Evolutionary conservation across 129 eudicot genomes (phyloP), one percentile per base, ranked within the genome.

Genomic region (Sambucus nigra): DNA sequence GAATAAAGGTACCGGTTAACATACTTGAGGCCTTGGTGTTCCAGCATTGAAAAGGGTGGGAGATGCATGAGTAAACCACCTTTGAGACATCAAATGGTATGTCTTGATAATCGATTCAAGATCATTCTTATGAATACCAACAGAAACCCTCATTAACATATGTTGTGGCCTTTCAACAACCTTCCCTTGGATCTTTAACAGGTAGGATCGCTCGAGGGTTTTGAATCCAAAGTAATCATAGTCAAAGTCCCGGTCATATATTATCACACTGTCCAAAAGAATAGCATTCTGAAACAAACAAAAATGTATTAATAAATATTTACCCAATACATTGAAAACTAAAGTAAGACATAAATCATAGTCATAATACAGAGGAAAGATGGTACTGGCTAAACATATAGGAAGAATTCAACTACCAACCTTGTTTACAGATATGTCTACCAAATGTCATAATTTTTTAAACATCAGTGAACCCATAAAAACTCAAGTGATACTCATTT

Each of bases 31-130:
- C 49, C 94, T 85, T 13, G 98, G 98, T 49, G 98, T 91, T 25
- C 95, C 98, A 22, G 98, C 95, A 74, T 91, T 91, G 51, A 91
- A 91, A 38, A 91, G 94, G 21, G 98, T 91, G 17, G 98, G 98
- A 41, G 98, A 85, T 15, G 98, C 98, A 79, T 91, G 98, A 44
- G 98, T 91, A 74, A 91, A 91, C 98, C 98, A 85, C 57, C 98
- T 51, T 63, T 91, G 98, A 21, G 98, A 91, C 87, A 91, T 85
- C 60, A 91, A 61, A 74, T 91, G 98, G 56, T 91, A 91, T 29
- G 98, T 85, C 59, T 59, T 69, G 71, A 85, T 74, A 14, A 66
- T 95, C 27, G 95, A 82, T 56, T 91, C 98, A 61, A 91, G 81
- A 59, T 91, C 86, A 44, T 79, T 76, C 63, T 81, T 91, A 55